phyloP scores from a whole-genome alignment of 192 early-diverging fungal species.

The Paraglomus occultum region DNA sequence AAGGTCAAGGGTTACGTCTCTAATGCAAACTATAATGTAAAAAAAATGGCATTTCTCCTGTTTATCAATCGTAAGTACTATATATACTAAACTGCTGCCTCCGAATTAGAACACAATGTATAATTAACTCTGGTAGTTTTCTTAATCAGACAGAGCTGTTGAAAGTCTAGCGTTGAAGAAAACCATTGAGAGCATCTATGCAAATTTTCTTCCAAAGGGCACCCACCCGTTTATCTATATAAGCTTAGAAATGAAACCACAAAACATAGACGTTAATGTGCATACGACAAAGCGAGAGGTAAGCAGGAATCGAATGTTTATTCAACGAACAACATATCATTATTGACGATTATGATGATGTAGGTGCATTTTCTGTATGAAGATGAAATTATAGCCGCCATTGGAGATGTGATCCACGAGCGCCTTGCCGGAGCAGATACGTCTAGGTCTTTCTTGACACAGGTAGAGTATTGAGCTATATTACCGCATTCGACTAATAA shows the following conservation, averaged over 20 bases:
- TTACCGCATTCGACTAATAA: too few relatives aligned
- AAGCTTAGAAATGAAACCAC: conserved; percentile 79
- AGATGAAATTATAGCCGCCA: conserved; percentile 68
- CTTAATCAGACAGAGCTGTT: conserved; percentile 71
- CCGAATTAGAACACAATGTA: not conserved
- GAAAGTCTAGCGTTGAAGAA: conserved; percentile 80
- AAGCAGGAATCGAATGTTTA: not conserved
- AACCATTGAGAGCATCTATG: conserved; percentile 80
- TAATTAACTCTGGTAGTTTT: conserved; percentile 18
- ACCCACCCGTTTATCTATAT: conserved; percentile 91
- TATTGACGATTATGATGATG: not conserved
- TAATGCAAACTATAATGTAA: conserved; percentile 85
- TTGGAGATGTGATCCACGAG: conserved; percentile 70
- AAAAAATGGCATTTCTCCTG: conserved; percentile 80
- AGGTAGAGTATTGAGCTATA: conserved; percentile 36
- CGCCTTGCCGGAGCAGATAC: conserved; percentile 65
- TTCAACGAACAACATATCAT: not conserved
- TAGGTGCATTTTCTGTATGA: conserved; percentile 92
- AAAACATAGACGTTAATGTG: conserved; percentile 96
- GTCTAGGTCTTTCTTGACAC: conserved; percentile 74
- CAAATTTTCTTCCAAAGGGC: conserved; percentile 78
- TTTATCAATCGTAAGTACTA: conserved; percentile 88
- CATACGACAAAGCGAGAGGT: conserved; percentile 95
- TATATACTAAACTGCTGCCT: not conserved
- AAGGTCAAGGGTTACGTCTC: conserved; percentile 78